A percentile compares a stretch with the other conserved stretches of the same genome.
phyloP scores from a whole-genome alignment of 352 stramenopile species.

The Phytophthora capsici region DNA sequence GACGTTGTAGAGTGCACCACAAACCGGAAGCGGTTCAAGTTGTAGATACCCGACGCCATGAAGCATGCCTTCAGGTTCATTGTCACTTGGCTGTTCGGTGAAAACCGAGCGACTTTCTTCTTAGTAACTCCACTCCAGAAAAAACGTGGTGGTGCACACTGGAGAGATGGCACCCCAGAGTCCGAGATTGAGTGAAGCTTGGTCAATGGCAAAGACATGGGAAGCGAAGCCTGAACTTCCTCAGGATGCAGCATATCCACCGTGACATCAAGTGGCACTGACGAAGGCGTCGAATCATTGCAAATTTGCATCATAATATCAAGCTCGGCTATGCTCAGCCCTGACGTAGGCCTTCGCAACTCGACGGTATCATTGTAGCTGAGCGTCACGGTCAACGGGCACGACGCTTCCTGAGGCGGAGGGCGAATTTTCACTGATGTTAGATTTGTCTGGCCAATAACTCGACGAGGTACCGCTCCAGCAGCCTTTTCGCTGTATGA shows the following conservation, averaged over 20 bases:
- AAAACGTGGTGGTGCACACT: slow-evolving; percentile 61
- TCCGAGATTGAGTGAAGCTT: slow-evolving; percentile 37
- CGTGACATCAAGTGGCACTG: slow-evolving; percentile 73
- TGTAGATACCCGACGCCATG: slow-evolving; percentile 73
- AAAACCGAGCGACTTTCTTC: slow-evolving; percentile 65
- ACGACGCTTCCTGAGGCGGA: slow-evolving; percentile 48
- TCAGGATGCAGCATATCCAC: slow-evolving; percentile 82
- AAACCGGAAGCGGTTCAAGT: slow-evolving; percentile 85
- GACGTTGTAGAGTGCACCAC: slow-evolving; percentile 42
- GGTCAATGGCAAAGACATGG: slow-evolving; percentile 27
- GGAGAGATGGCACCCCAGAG: slow-evolving; percentile 12
- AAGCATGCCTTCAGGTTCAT: slow-evolving; percentile 82
- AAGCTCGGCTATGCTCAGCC: slow-evolving; percentile 60
- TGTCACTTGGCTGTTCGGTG: slow-evolving; percentile 46
- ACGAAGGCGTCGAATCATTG: slow-evolving; percentile 63
- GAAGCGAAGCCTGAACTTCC: slow-evolving; percentile 51
- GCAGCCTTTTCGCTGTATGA: slow-evolving; percentile 24
- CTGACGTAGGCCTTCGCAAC: slow-evolving; percentile 31
- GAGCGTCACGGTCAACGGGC: slow-evolving; percentile 77
- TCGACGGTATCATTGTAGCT: slow-evolving; percentile 52
- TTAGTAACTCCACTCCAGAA: slow-evolving; percentile 85
- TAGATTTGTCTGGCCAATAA: slow-evolving; percentile 72
- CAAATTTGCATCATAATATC: slow-evolving; percentile 81
- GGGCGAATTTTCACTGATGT: slow-evolving; percentile 67
- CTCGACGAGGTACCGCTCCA: slow-evolving; percentile 22